Conservation (phyloP, 1,139 yeast genomes). For the Candida pseudoviswanathii region DNA sequence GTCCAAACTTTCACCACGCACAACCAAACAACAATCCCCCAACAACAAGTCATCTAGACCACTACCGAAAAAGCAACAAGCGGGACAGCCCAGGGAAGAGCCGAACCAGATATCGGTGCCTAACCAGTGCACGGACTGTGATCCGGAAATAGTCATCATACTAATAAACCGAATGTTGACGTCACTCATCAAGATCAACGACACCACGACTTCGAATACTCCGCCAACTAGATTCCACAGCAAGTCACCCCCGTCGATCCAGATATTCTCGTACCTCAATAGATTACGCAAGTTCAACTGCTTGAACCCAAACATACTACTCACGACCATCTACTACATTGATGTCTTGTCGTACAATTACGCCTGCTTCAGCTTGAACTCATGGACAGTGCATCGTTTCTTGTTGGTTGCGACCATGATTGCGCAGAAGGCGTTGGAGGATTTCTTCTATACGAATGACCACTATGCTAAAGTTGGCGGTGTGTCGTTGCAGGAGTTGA, state of each 20-base stretch:
- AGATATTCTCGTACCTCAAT: conserved; percentile 73
- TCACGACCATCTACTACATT: conserved; percentile 83
- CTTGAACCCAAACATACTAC: conserved; percentile 76
- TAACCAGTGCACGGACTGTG: conserved; percentile 61
- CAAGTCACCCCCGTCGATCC: conserved; percentile 85
- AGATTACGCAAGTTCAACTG: conserved; percentile 84
- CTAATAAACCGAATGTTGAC: conserved; percentile 80
- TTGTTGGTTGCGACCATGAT: conserved; percentile 88
- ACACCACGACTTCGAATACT: conserved; percentile 31
- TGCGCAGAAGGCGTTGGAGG: conserved; percentile 91
- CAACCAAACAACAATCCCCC: background rate
- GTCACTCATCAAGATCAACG: conserved; percentile 70
- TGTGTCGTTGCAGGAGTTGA: conserved; percentile 79
- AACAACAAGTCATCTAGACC: background rate
- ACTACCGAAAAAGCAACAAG: background rate
- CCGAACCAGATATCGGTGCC: conserved; percentile 43
- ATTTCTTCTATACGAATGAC: conserved; percentile 88
- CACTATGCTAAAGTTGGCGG: conserved; percentile 98
- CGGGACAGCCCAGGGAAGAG: conserved; percentile 1
- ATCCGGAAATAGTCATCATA: conserved; percentile 67
- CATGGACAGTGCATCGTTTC: conserved; percentile 92
- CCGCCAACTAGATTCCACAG: conserved; percentile 88
- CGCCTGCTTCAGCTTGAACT: conserved; percentile 79
- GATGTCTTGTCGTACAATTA: conserved; percentile 81
- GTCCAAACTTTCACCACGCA: background rate